These are phyloP conservation scores for Nothopassalora personata DNA, from an alignment of 2,329 filamentous ascomycete genomes.

Conservation along the genomic window DNA sequence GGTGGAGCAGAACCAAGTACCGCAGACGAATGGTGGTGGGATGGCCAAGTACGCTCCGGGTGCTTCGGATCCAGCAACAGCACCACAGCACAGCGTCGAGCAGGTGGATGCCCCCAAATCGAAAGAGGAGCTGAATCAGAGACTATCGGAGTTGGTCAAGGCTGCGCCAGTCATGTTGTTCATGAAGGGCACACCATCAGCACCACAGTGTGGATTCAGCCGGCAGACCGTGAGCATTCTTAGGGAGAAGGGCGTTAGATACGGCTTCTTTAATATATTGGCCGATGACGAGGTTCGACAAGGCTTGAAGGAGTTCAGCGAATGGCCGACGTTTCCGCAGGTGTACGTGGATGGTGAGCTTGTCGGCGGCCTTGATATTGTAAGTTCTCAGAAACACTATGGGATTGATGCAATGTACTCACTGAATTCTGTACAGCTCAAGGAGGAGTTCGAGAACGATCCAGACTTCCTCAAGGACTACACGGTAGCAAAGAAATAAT, in stretches of 20 bases:
- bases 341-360: slow-evolving; percentile 87
- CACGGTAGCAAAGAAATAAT: slow-evolving; percentile 12
- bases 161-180: slow-evolving; percentile 97
- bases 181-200: slow-evolving; percentile 91
- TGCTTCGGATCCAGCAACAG: slow-evolving; percentile 40
- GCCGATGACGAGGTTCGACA: slow-evolving; percentile 96
- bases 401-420: not conserved
- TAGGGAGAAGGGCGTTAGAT: slow-evolving; percentile 85
- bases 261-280: slow-evolving; percentile 98
- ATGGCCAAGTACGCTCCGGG: slow-evolving; percentile 44
- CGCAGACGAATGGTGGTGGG: slow-evolving; percentile 26
- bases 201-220: slow-evolving; percentile 88
- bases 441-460: slow-evolving; percentile 84
- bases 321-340: slow-evolving; percentile 97
- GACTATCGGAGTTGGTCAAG: slow-evolving; percentile 80
- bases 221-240: slow-evolving; percentile 81
- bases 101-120: slow-evolving; percentile 41
- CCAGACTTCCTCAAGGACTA: slow-evolving; percentile 76
- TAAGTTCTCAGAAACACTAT: slow-evolving; percentile 48
- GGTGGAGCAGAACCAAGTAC: slow-evolving; percentile 8
- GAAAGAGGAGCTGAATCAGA: slow-evolving; percentile 79
- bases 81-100: slow-evolving; percentile 43
- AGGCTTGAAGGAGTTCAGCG: slow-evolving; percentile 93
- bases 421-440: slow-evolving; percentile 58
- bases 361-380: slow-evolving; percentile 91